phyloP scores from a whole-genome alignment of 345 rosid genomes.

The Aegle marmelos region DNA sequence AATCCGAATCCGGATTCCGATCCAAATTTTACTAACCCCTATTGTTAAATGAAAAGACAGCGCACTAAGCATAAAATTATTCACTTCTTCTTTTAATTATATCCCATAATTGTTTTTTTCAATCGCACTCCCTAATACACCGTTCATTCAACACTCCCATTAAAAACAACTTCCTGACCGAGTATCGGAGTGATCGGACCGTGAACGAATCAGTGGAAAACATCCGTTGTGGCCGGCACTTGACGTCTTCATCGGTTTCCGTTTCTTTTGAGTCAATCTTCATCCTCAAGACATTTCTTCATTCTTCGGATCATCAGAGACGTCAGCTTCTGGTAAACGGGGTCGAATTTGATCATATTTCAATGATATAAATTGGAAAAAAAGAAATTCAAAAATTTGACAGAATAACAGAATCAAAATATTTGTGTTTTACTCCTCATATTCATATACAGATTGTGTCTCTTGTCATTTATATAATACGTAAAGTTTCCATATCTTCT shows the following conservation, averaged over 20 bases:
- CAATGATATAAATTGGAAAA: background rate
- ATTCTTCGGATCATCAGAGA: background rate
- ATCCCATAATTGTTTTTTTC: too few relatives aligned
- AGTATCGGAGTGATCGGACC: too few relatives aligned
- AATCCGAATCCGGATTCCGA: too few relatives aligned
- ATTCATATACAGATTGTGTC: background rate
- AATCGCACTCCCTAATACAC: too few relatives aligned
- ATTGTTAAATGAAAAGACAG: too few relatives aligned
- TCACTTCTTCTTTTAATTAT: too few relatives aligned
- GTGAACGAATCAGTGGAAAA: too few relatives aligned
- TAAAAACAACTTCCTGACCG: too few relatives aligned
- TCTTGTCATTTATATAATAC: background rate
- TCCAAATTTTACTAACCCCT: too few relatives aligned
- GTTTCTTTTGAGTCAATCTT: background rate
- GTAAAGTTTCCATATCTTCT: too few relatives aligned
- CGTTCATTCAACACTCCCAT: too few relatives aligned
- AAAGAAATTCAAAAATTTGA: background rate
- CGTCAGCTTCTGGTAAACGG: background rate
- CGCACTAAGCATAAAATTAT: too few relatives aligned
- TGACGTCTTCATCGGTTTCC: background rate
- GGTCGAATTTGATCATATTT: background rate
- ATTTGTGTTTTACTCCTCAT: background rate
- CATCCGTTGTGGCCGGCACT: background rate
- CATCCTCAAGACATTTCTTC: background rate
- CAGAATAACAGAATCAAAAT: background rate